Evolutionary conservation across 257 asterid genomes (phyloP).

Genomic region (Solanum arcanum): DNA sequence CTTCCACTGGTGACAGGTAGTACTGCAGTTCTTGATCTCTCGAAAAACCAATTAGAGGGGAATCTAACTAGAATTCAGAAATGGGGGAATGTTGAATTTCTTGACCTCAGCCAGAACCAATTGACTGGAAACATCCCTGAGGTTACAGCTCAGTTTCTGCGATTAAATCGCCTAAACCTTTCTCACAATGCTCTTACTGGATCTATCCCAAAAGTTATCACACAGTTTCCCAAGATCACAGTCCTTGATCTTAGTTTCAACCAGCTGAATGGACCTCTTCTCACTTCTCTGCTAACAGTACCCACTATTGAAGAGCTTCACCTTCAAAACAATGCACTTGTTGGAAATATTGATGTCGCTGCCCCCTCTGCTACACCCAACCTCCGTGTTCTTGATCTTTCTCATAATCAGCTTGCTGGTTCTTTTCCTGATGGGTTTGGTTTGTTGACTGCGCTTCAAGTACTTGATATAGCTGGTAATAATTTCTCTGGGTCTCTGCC

Average conservation of each 20-base stretch:
- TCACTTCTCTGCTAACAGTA: constrained; percentile 41
- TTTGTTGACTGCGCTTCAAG: constrained; percentile 47
- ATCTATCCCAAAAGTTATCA: constrained; percentile 53
- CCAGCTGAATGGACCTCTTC: constrained; percentile 60
- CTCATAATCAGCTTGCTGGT: constrained; percentile 52
- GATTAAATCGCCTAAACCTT: constrained; percentile 60
- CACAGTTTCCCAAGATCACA: constrained; percentile 59
- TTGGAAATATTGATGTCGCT: constrained; percentile 49
- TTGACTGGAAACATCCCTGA: constrained; percentile 67
- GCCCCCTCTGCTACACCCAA: constrained; percentile 24
- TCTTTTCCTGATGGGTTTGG: constrained; percentile 54
- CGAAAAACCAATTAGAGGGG: constrained; percentile 69
- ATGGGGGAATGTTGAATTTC: constrained; percentile 79
- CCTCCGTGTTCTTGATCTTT: constrained; percentile 59
- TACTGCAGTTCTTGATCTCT: constrained; percentile 60
- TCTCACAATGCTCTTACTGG: constrained; percentile 61
- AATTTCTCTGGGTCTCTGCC: constrained; percentile 71
- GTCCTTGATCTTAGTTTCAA: constrained; percentile 85
- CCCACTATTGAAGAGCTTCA: constrained; percentile 67
- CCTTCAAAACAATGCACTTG: constrained; percentile 53
- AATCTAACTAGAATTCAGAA: constrained; percentile 50
- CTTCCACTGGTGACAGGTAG: constrained; percentile 78
- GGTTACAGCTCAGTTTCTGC: constrained; percentile 78
- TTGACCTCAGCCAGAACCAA: constrained; percentile 78
- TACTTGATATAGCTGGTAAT: constrained; percentile 56